Base-by-base conservation (phyloP, 2,329 filamentous ascomycete genomes). In the Phialocephala subalpina region DNA sequence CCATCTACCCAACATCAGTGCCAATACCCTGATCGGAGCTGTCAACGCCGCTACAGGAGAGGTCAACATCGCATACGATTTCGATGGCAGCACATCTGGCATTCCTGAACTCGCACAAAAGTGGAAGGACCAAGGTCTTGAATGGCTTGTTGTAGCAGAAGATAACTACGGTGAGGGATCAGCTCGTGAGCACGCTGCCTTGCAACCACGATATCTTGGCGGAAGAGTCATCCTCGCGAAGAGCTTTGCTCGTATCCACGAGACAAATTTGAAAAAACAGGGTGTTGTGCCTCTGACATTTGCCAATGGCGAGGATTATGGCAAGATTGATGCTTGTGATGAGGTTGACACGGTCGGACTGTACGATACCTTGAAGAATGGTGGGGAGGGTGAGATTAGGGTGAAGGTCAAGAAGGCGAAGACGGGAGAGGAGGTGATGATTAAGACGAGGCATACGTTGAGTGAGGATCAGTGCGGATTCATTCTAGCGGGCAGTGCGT, bases 181-280 rank as follows among this genome's bases (percentile, higher is more conserved):
- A 60, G 93, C 94, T 2, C 87, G 94, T 70, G 94, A 97, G 78
- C 94, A 97, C 80, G 94, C 94, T 25, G 94, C 94, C 1, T 84
- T 97, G 40, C 94, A 97, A 79, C 94, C 94, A 1, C 86, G 94
- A n/a, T 97, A 94, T 80, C 89, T 97, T 1, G 94, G 94, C 66
- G 93, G 92, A 22, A 87, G 92, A 58, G 84, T 97, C 75, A 93
- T 97, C 65, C 85, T 97, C 20, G 85, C 91, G 64, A 97, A 97
- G 83, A 92, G 87, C 42, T 97, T 97, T 77, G 94, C 94, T 0
- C 90, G 94, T 61, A 97, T 97, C 77, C 94, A 97, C 82, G 94
- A 97, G 84, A 97, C 94, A 35, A 97, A 97, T 79, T 82, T 97
- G 72, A 97, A 97, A 88, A 97, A 97, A 83, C 96, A 99, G 82